Evolutionary conservation across 768 basidiomycete genomes (phyloP).

Genomic region (Pleurotus sapidus): DNA sequence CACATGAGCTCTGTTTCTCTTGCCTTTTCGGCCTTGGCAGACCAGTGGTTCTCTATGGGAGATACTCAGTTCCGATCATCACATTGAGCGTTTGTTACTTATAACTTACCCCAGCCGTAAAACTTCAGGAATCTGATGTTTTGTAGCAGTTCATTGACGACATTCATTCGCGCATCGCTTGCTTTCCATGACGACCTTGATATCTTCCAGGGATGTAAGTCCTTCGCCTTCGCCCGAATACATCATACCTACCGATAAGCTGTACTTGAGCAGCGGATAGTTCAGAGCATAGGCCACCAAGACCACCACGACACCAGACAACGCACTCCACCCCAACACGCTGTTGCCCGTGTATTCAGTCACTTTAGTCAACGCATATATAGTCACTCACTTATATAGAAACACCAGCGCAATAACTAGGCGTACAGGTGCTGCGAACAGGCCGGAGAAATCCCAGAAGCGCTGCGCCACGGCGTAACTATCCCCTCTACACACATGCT

Average conservation of each 20-base stretch:
- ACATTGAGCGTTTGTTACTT: neutral
- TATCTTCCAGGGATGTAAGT: conserved; percentile 32
- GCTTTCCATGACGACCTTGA: conserved; percentile 59
- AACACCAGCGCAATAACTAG: conserved; percentile 67
- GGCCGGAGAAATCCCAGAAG: conserved; percentile 68
- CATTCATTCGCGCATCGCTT: conserved; percentile 64
- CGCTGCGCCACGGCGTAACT: conserved; percentile 67
- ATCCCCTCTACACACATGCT: conserved; percentile 48
- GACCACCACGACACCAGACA: conserved; percentile 68
- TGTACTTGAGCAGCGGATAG: conserved; percentile 65
- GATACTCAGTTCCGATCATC: conserved; percentile 7
- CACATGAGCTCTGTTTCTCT: conserved; percentile 65
- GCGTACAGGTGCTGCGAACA: conserved; percentile 62
- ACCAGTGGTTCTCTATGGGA: conserved; percentile 56
- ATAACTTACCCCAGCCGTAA: conserved; percentile 66
- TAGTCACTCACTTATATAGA: conserved; percentile 58
- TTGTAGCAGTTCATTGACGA: conserved; percentile 75
- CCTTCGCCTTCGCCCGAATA: neutral
- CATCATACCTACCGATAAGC: conserved; percentile 47
- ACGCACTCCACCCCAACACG: conserved; percentile 74
- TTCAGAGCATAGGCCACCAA: conserved; percentile 60
- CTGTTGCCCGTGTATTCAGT: conserved; percentile 28
- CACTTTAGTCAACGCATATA: neutral
- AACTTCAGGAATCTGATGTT: conserved; percentile 73
- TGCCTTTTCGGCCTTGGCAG: conserved; percentile 44